Evolutionary conservation across 1,284 basidiomycete genomes (phyloP).

Genomic region (Neotropicomus parvogracilis): DNA sequence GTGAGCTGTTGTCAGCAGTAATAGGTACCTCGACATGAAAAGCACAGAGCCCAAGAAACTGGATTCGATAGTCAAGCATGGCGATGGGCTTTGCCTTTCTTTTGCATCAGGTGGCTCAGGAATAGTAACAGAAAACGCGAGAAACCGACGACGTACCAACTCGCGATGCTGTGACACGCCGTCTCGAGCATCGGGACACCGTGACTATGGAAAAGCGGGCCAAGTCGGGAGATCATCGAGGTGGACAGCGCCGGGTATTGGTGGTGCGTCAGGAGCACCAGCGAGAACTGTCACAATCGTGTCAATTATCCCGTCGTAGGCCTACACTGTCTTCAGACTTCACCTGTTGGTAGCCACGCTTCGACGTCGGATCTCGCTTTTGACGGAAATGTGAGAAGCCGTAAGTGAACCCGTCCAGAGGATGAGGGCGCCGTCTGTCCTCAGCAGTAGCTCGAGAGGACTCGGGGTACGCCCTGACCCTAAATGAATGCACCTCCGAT

Average conservation of each 20-base stretch:
- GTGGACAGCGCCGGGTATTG: conserved; percentile 84
- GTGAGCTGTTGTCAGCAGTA: conserved; percentile 62
- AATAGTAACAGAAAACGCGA: conserved; percentile 4
- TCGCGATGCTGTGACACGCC: conserved; percentile 81
- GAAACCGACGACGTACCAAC: conserved; percentile 56
- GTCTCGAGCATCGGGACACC: conserved; percentile 80
- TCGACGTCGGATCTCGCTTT: conserved; percentile 62
- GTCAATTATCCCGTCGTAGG: conserved; percentile 9
- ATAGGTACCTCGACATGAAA: conserved; percentile 70
- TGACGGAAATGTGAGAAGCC: conserved; percentile 84
- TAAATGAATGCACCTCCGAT: conserved; percentile 70
- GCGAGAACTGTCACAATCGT: conserved; percentile 58
- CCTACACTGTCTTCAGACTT: background rate
- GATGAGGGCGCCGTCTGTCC: conserved; percentile 35
- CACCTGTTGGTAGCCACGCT: conserved; percentile 87
- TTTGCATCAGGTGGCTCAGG: conserved; percentile 36
- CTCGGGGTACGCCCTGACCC: conserved; percentile 48
- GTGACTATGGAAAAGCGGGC: conserved; percentile 72
- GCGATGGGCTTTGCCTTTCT: conserved; percentile 66
- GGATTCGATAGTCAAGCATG: conserved; percentile 66
- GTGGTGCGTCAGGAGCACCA: conserved; percentile 82
- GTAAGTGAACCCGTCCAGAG: conserved; percentile 71
- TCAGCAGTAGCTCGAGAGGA: conserved; percentile 24
- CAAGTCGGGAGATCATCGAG: conserved; percentile 65
- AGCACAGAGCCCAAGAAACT: conserved; percentile 79